Base-by-base conservation (phyloP, 1,284 basidiomycete species). In the Moesziomyces sp. region DNA sequence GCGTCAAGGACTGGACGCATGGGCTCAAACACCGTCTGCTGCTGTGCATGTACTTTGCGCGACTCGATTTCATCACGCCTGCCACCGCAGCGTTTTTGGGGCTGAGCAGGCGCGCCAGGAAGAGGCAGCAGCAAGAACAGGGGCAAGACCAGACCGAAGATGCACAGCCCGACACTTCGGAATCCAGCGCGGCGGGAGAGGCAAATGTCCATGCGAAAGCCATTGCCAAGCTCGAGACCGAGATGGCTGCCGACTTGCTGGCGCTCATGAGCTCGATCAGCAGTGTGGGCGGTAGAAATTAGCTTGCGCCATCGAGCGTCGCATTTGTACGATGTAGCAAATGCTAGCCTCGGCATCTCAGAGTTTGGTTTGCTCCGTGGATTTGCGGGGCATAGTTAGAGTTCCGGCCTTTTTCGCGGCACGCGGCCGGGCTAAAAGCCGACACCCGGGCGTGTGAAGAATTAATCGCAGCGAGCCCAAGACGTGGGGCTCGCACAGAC, bases 1-100 rank as follows among this genome's bases (percentile, higher is more conserved):
- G 18, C 16, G 28, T 26, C 18, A 52, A 59, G 21, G 47, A 55
- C 5, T 26, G 70, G 19, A 74, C 71, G 3, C 13, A 52, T n/a
- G 65, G 54, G 9, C 21, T 58, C 16, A 70, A 70, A 46, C 58
- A 59, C 23, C 42, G 61, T 19, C 51, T 75, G 35, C 46, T 75
- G 53, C 55, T 75, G 21, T 71, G 68, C 38, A 21, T 64, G 28
- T 72, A 56, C 45, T 75, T 75, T 40, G 58, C 68, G 35, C 67
- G 65, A 60, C 40, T 64, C n/a, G 54, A 64, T 7, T 49, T 75
- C 5, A 58, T 66, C 51, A 75, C 73, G 9, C 56, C 64, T 0
- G 42, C 46, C 0, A 47, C 46, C 19, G 73, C 64, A 5, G 51
- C 44, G 14, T 55, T 67, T 19, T 19, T 67, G 10, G 55, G 54